Conservation (phyloP, 1,284 basidiomycete species). For the Apiotrichum akiyoshidainum region DNA sequence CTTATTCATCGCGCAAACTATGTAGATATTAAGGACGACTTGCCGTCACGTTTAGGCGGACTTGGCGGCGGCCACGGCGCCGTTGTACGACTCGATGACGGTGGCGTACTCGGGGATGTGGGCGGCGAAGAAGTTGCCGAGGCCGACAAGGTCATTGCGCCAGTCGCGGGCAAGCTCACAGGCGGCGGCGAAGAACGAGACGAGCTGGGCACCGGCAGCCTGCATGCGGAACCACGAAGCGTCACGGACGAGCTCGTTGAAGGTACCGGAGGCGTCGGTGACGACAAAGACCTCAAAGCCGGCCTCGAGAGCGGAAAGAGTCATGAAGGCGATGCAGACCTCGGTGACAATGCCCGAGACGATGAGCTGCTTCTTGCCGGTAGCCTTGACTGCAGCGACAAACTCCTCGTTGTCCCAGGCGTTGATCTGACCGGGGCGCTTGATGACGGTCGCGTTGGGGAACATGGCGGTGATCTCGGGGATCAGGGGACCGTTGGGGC, state of each 20-base stretch:
- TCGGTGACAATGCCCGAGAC: slow-evolving; percentile 17
- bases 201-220: slow-evolving; percentile 12
- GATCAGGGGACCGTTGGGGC: slow-evolving; percentile 18
- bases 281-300: slow-evolving; percentile 19
- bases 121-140: slow-evolving; percentile 2
- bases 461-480: slow-evolving; percentile 8
- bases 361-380: slow-evolving; percentile 16
- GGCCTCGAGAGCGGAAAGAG: slow-evolving; percentile 9
- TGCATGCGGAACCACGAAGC: slow-evolving; percentile 14
- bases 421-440: slow-evolving; percentile 17
- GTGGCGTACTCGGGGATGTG: slow-evolving; percentile 15
- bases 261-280: slow-evolving; percentile 16
- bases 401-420: slow-evolving; percentile 20
- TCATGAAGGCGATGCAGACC: slow-evolving; percentile 15
- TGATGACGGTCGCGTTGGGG: slow-evolving; percentile 5
- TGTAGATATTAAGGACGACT: no score
- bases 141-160: slow-evolving; percentile 14
- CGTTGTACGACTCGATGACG: slow-evolving; percentile 4
- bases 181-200: slow-evolving; percentile 11
- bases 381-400: slow-evolving; percentile 11
- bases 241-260: slow-evolving; percentile 12
- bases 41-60: neutral
- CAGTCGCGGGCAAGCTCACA: slow-evolving; percentile 14
- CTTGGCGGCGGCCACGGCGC: slow-evolving; percentile 1
- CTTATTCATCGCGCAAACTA: no score